Evolutionary conservation across 176 grass and related monocot genomes (phyloP), one percentile per base, ranked within the genome.

Genomic region (Coix lacrymajobi): DNA sequence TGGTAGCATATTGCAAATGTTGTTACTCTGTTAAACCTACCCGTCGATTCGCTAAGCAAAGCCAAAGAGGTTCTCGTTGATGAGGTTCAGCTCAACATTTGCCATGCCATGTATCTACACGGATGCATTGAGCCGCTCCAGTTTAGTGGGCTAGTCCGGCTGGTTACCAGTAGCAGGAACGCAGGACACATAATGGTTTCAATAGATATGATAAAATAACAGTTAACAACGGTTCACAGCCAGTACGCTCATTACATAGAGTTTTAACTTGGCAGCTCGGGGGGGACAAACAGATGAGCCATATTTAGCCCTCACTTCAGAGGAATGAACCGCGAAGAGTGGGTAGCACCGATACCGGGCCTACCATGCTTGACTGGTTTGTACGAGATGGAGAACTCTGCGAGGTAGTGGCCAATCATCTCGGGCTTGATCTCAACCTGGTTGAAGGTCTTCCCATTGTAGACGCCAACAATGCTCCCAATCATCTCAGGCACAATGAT

Each of bases 351-450:
- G 8, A 94, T 94, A 89, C 92, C 92, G 0, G 92, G 84, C 87
- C 92, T 94, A 7, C 89, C 89, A 13, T 94, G 92, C 89, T 94
- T 94, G 36, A 94, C 89, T n/a, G 92, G 89, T 78, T 94, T 94
- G 78, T 94, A 94, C 3, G 84, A 85, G 78, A 94, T 87, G 25
- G 92, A 94, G 81, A 92, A 92, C 40, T 94, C 92, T 0, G 89
- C 92, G 1, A 94, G 79, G 84, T 94, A 94, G 78, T 94, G 92
- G 22, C 92, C 92, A 40, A 94, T 94, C 92, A 94, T 94, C 73
- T 94, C 89, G 3, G 89, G 92, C 84, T 82, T 94, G 66, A 94
- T 94, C 80, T 94, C 92, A 28, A 94, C 92, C 43, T 81, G 67
- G 83, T 94, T 91, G 81, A 94, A 94, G 40, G 77, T 81, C 77